Evolutionary conservation across 2,329 filamentous ascomycete genomes (phyloP).

Genomic region (Ophiostoma populinum): DNA sequence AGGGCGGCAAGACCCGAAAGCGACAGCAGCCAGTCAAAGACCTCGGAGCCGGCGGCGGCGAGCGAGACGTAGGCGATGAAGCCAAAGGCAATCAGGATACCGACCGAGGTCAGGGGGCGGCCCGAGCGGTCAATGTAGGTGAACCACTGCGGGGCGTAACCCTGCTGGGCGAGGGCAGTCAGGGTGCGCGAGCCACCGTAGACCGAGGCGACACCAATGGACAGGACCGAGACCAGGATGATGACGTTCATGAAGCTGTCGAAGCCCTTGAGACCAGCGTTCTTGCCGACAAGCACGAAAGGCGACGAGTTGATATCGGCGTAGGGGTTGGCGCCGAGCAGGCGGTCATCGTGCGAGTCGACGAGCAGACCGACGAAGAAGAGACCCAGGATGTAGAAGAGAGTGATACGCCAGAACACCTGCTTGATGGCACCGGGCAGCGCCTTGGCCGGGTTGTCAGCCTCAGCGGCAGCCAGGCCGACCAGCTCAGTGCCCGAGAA

Average conservation of each 20-base stretch:
- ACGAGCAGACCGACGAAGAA: constrained; percentile 34
- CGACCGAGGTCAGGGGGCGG: constrained; percentile 34
- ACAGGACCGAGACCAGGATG: constrained; percentile 40
- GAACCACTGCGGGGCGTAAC: constrained; percentile 39
- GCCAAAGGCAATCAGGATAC: constrained; percentile 29
- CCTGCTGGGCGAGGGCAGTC: constrained; percentile 39
- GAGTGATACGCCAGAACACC: constrained; percentile 41
- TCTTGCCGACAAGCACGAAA: constrained; percentile 39
- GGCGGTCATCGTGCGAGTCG: constrained; percentile 25
- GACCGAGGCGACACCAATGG: constrained; percentile 39
- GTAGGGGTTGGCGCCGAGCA: constrained; percentile 31
- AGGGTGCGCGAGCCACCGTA: constrained; percentile 43
- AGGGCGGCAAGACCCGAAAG: constrained; percentile 47
- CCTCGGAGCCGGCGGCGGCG: constrained; percentile 23
- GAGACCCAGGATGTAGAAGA: constrained; percentile 37
- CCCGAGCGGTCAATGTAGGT: constrained; percentile 40
- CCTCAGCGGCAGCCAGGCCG: constrained; percentile 58
- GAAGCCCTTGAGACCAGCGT: constrained; percentile 33
- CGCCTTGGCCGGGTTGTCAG: constrained; percentile 50
- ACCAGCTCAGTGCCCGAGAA: constrained; percentile 60
- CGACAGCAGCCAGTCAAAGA: constrained; percentile 50
- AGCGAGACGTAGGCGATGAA: constrained; percentile 32
- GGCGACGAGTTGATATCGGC: constrained; percentile 30
- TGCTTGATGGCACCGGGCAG: constrained; percentile 76
- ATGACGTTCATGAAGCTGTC: constrained; percentile 42